A percentile compares a stretch with the other conserved stretches of the same genome.
phyloP scores from a whole-genome alignment of 805 yeast species.

The Pichia gijzeniarum region DNA sequence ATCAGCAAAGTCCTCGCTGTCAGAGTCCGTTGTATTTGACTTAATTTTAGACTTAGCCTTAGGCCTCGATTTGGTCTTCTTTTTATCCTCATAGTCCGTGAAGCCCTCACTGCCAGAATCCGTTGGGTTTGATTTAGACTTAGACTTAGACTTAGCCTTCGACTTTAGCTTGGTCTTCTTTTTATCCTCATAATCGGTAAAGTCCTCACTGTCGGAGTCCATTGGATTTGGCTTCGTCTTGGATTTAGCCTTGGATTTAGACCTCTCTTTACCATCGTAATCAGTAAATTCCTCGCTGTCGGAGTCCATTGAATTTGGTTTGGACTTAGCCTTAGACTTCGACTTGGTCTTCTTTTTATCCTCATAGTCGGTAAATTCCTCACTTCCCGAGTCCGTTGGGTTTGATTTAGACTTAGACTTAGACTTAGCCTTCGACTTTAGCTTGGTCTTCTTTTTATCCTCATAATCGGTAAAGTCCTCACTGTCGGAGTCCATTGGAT shows the following conservation, averaged over 20 bases:
- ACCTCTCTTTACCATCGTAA: background rate
- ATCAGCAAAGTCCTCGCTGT: background rate
- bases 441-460: background rate
- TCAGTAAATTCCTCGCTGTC: constrained; percentile 1
- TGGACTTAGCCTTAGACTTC: background rate
- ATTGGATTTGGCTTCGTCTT: constrained; percentile 3
- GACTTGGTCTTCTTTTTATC: background rate
- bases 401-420: background rate
- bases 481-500: constrained; percentile 2
- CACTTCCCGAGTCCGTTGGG: constrained; percentile 2
- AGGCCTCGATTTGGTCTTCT: background rate
- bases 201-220: constrained; percentile 2
- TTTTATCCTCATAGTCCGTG: background rate
- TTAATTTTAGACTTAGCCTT: background rate
- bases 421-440: no score
- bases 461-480: constrained; percentile 2
- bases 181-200: background rate
- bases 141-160: background rate
- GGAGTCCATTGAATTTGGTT: background rate
- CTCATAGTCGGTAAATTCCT: background rate
- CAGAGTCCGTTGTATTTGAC: constrained; percentile 2
- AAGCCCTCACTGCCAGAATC: background rate
- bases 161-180: background rate
- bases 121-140: constrained; percentile 1
- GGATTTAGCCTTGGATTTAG: background rate